These are phyloP conservation scores for Solanum hybrid DNA, from an alignment of 305 asterid species.

Conservation along the genomic window DNA sequence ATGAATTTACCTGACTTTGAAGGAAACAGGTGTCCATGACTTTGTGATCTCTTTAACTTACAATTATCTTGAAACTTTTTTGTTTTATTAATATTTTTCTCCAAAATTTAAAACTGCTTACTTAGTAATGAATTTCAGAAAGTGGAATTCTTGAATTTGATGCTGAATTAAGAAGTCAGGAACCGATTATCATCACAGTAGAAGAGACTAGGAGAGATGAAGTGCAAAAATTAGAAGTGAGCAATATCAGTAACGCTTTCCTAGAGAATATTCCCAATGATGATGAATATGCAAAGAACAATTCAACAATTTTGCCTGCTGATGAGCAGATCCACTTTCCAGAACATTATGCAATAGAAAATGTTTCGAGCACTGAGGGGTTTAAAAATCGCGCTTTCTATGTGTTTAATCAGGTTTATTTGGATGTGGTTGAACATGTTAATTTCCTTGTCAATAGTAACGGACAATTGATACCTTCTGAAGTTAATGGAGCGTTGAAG, in stretches of 20 bases:
- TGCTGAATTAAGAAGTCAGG: conserved; percentile 19
- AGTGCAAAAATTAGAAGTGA: conserved; percentile 1
- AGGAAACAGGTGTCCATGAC: conserved; percentile 32
- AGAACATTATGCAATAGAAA: conserved; percentile 17
- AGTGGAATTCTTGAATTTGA: conserved; percentile 6
- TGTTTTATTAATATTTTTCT: neutral
- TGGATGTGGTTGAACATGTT: conserved; percentile 96
- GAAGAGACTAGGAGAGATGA: conserved; percentile 6
- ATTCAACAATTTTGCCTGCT: conserved; percentile 8
- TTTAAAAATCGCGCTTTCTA: neutral
- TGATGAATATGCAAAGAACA: conserved; percentile 10
- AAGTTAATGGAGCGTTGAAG: conserved; percentile 78
- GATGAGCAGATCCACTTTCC: conserved; percentile 7
- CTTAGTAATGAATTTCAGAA: conserved; percentile 12
- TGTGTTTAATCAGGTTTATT: conserved; percentile 32
- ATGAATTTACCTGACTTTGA: conserved; percentile 37
- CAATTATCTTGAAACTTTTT: neutral
- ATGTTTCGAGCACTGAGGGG: conserved; percentile 1
- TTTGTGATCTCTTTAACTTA: neutral
- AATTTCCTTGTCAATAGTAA: conserved; percentile 90
- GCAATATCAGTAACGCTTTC: neutral
- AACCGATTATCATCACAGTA: neutral
- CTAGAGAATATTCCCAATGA: neutral
- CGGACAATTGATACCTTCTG: conserved; percentile 54
- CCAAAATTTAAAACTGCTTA: neutral